Percentiles rank a stretch among this genome's conserved stretches.
phyloP scores from a whole-genome alignment of 163 green algal genomes.

The Chlamydomonas reinhardtii region DNA sequence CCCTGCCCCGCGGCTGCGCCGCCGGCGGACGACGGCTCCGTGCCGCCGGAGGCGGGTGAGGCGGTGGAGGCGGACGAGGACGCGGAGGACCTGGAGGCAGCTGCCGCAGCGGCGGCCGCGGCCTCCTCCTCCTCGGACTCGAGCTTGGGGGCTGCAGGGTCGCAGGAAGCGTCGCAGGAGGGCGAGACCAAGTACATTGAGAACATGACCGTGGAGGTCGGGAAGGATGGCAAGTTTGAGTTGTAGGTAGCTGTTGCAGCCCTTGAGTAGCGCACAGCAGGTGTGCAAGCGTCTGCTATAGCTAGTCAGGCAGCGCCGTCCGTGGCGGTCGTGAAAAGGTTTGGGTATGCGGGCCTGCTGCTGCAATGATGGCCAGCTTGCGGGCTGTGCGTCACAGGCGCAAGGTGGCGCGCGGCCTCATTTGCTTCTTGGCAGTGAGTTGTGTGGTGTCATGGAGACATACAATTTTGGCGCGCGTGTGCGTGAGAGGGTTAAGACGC shows the following conservation, averaged over 20 bases:
- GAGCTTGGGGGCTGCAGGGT: not conserved
- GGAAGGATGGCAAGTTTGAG: constrained; percentile 13
- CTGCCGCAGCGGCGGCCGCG: not conserved
- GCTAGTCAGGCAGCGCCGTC: too few relatives aligned
- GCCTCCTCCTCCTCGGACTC: not conserved
- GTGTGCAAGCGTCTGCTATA: too few relatives aligned
- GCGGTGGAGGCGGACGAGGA: constrained; percentile 1
- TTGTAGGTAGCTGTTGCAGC: not conserved
- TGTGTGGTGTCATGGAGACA: too few relatives aligned
- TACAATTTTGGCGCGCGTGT: too few relatives aligned
- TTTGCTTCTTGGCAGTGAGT: too few relatives aligned
- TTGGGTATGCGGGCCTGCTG: too few relatives aligned
- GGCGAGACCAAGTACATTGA: constrained; percentile 6
- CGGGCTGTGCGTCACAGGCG: too few relatives aligned
- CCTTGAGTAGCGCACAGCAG: too few relatives aligned
- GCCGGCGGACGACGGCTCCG: not conserved
- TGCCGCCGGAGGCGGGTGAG: not conserved
- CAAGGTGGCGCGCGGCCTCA: too few relatives aligned
- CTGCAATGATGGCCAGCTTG: too few relatives aligned
- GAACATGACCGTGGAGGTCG: not conserved
- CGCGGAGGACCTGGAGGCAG: not conserved
- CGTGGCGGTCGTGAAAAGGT: too few relatives aligned
- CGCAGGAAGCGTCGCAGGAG: not conserved
- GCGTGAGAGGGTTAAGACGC: too few relatives aligned
- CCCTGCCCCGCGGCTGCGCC: not conserved